Evolutionary conservation across 495 filamentous ascomycete genomes (phyloP), one percentile per base, ranked within the genome.

Genomic region (Extremus antarcticus): DNA sequence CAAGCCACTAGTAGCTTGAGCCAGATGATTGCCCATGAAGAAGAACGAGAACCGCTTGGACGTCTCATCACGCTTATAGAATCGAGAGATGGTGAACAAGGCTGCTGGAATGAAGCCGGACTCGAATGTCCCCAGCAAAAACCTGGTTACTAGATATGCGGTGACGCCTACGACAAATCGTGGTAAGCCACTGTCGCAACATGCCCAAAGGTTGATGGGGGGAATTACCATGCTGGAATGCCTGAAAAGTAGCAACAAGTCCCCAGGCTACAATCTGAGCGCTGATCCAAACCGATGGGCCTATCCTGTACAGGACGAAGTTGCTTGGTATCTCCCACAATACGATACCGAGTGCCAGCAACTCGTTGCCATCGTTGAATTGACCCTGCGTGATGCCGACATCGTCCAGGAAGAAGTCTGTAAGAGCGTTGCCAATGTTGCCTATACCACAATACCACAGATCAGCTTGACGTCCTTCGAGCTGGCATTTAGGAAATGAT

Each of bases 51-150:
- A 74, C 0, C 79, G 75, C 23, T 76, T 68, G 60, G 73, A 76
- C 0, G 74, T 76, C 59, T 83, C 80, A 7, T 73, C 71, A 16
- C 67, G 72, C 63, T 77, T 81, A 58, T 82, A 83, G 78, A 79
- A 82, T 4, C 73, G 74, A 0, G 79, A 79, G 22, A 82, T 69
- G 22, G 78, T 80, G 47, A 76, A 83, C 0, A 83, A 65, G 2
- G 75, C 73, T 22, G 74, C 78, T 13, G 79, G 79, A 53, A 82
- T 81, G 57, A 80, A 83, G 0, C 78, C 79, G 2, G 74, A 74
- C 54, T 83, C 80, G 43, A 74, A 73, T 49, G 79, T 66, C n/a
- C 77, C 79, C 3, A 82, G 68, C 1, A 81, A 58, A 3, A 82
- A 55, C 3, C 80, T 70, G 0, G 79, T 82, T 0, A 68, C 69